Percentiles rank a stretch among this genome's conserved stretches.
Conservation (phyloP, 441 rosid species). For the Isatis lusitanica region DNA sequence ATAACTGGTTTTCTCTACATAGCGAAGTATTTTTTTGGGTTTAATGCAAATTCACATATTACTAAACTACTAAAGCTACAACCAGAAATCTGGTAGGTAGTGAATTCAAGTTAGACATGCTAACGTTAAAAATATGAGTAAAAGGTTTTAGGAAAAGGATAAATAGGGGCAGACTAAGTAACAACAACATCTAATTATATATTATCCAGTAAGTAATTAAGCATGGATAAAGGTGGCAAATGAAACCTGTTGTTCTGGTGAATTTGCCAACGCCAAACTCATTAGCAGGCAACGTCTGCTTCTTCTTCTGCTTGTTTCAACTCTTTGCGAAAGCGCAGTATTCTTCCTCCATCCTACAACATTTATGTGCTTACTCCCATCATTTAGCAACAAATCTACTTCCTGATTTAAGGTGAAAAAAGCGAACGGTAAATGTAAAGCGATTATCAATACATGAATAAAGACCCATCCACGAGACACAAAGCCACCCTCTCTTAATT, state of each 20-base stretch:
- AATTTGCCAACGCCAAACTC: constrained; percentile 95
- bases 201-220: constrained; percentile 15
- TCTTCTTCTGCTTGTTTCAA: constrained; percentile 95
- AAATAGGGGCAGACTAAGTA: neutral
- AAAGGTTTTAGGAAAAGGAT: neutral
- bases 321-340: constrained; percentile 79
- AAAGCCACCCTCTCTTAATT: constrained; percentile 24
- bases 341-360: constrained; percentile 93
- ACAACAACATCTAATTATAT: constrained; percentile 16
- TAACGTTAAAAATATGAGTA: constrained; percentile 6
- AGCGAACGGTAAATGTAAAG: constrained; percentile 16
- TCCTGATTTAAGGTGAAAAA: constrained; percentile 61
- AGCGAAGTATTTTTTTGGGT: constrained; percentile 7
- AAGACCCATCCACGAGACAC: constrained; percentile 14
- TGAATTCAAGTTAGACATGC: constrained; percentile 10
- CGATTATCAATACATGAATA: constrained; percentile 20
- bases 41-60: constrained; percentile 12
- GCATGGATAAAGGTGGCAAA: constrained; percentile 16
- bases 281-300: constrained; percentile 91
- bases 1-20: neutral
- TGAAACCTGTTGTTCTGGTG: constrained; percentile 83
- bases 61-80: constrained; percentile 17
- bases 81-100: constrained; percentile 11
- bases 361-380: constrained; percentile 98
- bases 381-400: constrained; percentile 97